Evolutionary conservation across 1,284 basidiomycete species (phyloP), one percentile per base, ranked within the genome.

Genomic region (Meripilus lineatus): DNA sequence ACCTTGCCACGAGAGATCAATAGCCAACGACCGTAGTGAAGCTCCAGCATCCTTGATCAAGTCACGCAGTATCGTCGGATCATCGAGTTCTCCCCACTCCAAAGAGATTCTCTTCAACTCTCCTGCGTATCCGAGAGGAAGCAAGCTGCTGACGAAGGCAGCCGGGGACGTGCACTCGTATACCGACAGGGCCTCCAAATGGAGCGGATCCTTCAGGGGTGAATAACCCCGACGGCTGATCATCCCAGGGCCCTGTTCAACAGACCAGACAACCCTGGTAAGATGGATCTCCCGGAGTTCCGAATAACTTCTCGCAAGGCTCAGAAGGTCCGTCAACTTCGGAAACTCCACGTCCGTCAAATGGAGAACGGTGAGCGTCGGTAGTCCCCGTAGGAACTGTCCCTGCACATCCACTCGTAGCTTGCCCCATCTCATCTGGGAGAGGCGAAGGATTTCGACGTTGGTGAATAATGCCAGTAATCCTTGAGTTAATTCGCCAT

Each of bases 1-100:
- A 43, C 41, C 32, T 34, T 43, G 41, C 41, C 41, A 43, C 5
- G 41, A 36, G 14, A 43, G 33, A 24, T 43, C 41, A 30, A 43
- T 22, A 14, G 35, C 41, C 14, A 43, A 20, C 10, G 25, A 36
- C 15, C 26, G 32, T 7, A 43, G 24, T 15, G 41, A 36, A 7
- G 26, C 28, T 20, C 33, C 33, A 15, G 41, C 32, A 14, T 18
- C 21, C 15, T 8, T 22, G 5, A 43, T 33, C 15, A 43, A 25
- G 26, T 37, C 26, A 21, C 22, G 5, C 25, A 43, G 20, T 18
- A 43, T 26, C 11, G 20, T n/a, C 14, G 32, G 33, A 36, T 43
- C 41, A 36, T 43, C 41, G 14, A 22, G 23, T n/a, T 33, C 20
- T 14, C 33, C 33, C 41, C 41, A 43, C 13, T 43, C 41, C 21